Evolutionary conservation across 1,284 basidiomycete species (phyloP).

Genomic region (Cryptococcus sp.): DNA sequence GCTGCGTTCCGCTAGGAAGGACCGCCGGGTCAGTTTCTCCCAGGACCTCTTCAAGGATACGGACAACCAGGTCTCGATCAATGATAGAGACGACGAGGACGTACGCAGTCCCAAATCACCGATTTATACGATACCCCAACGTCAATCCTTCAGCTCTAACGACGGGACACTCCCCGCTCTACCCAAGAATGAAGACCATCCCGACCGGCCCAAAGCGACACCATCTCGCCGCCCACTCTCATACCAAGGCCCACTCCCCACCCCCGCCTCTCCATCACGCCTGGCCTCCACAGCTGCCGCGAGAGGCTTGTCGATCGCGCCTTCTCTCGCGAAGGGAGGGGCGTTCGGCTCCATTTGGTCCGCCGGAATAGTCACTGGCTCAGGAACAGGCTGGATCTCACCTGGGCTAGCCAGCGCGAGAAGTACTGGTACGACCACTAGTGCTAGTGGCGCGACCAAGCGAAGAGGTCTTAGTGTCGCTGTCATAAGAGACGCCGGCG

Average conservation of each 20-base stretch:
- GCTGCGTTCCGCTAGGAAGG: background rate
- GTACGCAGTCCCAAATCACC: constrained; percentile 13
- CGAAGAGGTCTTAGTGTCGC: constrained; percentile 44
- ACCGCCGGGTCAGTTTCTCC: constrained; percentile 16
- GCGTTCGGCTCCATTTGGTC: constrained; percentile 36
- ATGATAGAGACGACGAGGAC: background rate
- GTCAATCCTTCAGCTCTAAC: constrained; percentile 5
- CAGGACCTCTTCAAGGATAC: background rate
- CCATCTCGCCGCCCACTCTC: constrained; percentile 9
- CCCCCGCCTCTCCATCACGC: constrained; percentile 20
- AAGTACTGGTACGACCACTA: background rate
- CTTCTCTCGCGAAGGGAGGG: constrained; percentile 20
- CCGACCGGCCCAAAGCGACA: background rate
- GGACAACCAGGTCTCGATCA: background rate
- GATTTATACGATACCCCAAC: constrained; percentile 19
- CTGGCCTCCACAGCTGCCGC: constrained; percentile 28
- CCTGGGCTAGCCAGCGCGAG: constrained; percentile 18
- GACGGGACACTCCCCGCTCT: too few species aligned
- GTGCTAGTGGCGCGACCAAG: constrained; percentile 16
- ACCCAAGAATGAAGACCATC: too few species aligned
- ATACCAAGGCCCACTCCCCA: constrained; percentile 11
- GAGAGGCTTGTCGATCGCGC: constrained; percentile 32
- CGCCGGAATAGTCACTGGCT: constrained; percentile 17
- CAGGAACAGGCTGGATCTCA: constrained; percentile 32
- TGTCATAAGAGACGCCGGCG: constrained; percentile 37